phyloP scores from a whole-genome alignment of 2,329 filamentous ascomycete species.

The Colletotrichum tofieldiae region DNA sequence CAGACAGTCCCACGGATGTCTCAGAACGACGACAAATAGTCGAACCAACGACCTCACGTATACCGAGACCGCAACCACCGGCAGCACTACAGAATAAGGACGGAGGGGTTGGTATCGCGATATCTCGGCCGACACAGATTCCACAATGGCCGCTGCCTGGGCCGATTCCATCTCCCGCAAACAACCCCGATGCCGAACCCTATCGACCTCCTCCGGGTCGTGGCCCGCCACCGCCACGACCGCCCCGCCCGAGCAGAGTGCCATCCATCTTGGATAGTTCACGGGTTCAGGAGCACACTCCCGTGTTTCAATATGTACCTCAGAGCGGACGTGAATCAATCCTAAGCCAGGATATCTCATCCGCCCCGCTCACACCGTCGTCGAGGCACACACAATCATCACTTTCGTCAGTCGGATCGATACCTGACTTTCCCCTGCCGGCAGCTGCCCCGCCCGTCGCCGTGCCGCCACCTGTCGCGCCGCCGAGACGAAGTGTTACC shows the following conservation, averaged over 20 bases:
- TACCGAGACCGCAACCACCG: slow-evolving; percentile 53
- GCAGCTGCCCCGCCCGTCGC: slow-evolving; percentile 47
- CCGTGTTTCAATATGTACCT: slow-evolving; percentile 65
- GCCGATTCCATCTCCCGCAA: slow-evolving; percentile 54
- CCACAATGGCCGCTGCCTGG: slow-evolving; percentile 70
- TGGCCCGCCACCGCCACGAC: slow-evolving; percentile 69
- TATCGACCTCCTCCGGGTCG: slow-evolving; percentile 68
- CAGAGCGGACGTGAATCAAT: slow-evolving; percentile 55
- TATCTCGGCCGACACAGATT: slow-evolving; percentile 68
- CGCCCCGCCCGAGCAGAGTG: slow-evolving; percentile 72
- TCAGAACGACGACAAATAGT: slow-evolving; percentile 45
- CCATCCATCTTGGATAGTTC: slow-evolving; percentile 73
- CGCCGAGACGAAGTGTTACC: slow-evolving; percentile 65
- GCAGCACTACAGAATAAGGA: slow-evolving; percentile 55
- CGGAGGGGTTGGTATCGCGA: slow-evolving; percentile 61
- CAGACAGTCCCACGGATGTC: slow-evolving; percentile 41
- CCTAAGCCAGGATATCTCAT: slow-evolving; percentile 55
- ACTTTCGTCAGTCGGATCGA: slow-evolving; percentile 68
- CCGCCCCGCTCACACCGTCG: slow-evolving; percentile 64
- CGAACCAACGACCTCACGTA: slow-evolving; percentile 46
- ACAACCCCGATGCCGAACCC: slow-evolving; percentile 54
- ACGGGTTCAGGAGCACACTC: slow-evolving; percentile 69
- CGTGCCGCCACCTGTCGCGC: slow-evolving; percentile 47
- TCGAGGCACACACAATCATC: slow-evolving; percentile 68
- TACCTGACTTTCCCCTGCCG: slow-evolving; percentile 72